Evolutionary conservation across 2,329 filamentous ascomycete genomes (phyloP), one percentile per base, ranked within the genome.

Genomic region (Aspergillus sp.): DNA sequence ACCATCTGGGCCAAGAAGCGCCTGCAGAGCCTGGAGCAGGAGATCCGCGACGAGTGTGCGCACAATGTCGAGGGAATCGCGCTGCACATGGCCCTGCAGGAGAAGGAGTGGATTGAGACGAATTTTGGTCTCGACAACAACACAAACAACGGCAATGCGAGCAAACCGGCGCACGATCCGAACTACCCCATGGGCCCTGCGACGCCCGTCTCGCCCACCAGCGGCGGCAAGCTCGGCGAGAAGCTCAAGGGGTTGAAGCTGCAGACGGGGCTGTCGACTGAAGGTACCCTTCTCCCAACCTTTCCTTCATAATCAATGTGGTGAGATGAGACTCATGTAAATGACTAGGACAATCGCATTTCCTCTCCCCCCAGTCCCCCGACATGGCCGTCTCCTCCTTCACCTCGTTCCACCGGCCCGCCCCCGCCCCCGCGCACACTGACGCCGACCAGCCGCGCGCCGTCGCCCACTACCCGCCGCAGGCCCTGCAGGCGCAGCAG

Each of bases 1-100:
- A 96, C 90, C 2, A 85, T 93, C 53, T 97, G 92, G 91, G 92
- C 89, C 16, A 91, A 91, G 77, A 87, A 89, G 70, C 80, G 91
- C 40, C 75, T 96, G 19, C 83, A 85, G 29, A 86, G 88, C 57
- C 76, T 96, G 45, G 84, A 91, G 47, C 79, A 79, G 53, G 91
- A 96, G 76, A 93, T 96, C 61, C 83, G 82, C 9, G 76, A 77
- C 6, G 91, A 96, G 75, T 81, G 87, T 66, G 81, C 81, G 61
- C 77, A 79, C 57, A 96, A 95, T 66, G 81, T 82, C 11, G 91
- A 96, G 73, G 88, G 91, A 17, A 83, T 96, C 16, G 91, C 88
- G 1, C 75, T 95, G 51, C 85, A 90, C 66, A 96, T 96, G 87
- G 90, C 88, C 0, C 70, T 89, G 45, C 84, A 90, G 53, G 91